A percentile compares a stretch with the other conserved stretches of the same genome.
These are phyloP conservation scores for Hypoxylon sp. DNA, from an alignment of 2,329 filamentous ascomycete genomes.

Conservation along the genomic window DNA sequence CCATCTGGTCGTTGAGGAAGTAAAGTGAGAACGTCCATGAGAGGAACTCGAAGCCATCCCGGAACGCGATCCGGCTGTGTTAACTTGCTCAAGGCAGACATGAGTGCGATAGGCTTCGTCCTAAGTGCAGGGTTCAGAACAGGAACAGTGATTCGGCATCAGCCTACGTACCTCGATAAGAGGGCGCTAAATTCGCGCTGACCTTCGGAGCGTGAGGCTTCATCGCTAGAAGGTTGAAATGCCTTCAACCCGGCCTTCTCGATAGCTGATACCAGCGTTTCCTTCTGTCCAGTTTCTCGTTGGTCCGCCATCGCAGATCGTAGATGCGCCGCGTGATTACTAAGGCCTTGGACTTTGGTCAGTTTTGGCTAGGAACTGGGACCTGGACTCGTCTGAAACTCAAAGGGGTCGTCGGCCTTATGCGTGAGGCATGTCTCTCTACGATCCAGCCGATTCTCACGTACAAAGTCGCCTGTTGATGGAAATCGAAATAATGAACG, in stretches of 20 bases:
- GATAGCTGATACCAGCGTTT: constrained; percentile 55
- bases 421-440: background rate
- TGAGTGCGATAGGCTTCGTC: constrained; percentile 65
- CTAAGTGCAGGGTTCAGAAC: constrained; percentile 54
- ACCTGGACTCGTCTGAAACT: background rate
- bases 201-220: constrained; percentile 53
- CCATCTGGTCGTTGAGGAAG: constrained; percentile 75
- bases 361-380: background rate
- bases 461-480: background rate
- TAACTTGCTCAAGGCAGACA: constrained; percentile 74
- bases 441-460: background rate
- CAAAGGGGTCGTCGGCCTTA: background rate
- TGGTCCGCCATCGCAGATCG: constrained; percentile 34
- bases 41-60: constrained; percentile 70
- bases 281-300: constrained; percentile 44
- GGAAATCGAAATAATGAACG: background rate
- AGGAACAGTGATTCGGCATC: constrained; percentile 31
- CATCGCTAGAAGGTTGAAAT: constrained; percentile 62
- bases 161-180: constrained; percentile 62
- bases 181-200: constrained; percentile 63
- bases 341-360: background rate
- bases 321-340: background rate
- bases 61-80: constrained; percentile 73
- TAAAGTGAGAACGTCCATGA: constrained; percentile 71
- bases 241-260: constrained; percentile 63